These are phyloP conservation scores for Saccharata proteae DNA, from an alignment of 2,329 filamentous ascomycete species.

Conservation along the genomic window DNA sequence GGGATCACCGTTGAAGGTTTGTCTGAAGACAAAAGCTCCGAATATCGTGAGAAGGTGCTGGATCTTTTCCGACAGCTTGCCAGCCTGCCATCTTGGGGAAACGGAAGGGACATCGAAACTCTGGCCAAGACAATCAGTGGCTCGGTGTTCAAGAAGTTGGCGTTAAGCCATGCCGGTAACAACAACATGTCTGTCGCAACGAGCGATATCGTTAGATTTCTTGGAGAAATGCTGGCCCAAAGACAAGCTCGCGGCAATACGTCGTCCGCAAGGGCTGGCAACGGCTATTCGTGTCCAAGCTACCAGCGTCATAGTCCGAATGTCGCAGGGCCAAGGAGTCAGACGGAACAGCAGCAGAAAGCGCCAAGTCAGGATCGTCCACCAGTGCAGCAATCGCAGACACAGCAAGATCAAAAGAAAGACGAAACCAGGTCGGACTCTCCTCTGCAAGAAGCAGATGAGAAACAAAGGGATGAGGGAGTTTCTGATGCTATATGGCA, in stretches of 20 bases:
- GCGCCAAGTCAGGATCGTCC: slow-evolving; percentile 9
- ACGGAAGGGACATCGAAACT: slow-evolving; percentile 48
- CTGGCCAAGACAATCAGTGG: slow-evolving; percentile 41
- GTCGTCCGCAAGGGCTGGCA: too few relatives aligned
- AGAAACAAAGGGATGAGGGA: slow-evolving; percentile 5
- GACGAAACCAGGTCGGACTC: slow-evolving; percentile 1
- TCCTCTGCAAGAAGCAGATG: neutral
- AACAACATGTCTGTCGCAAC: too few relatives aligned
- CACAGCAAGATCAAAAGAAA: too few relatives aligned
- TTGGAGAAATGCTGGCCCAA: too few relatives aligned
- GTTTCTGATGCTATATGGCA: slow-evolving; percentile 1
- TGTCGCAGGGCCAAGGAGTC: too few relatives aligned
- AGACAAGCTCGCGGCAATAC: too few relatives aligned
- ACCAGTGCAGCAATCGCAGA: neutral
- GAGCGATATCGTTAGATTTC: too few relatives aligned
- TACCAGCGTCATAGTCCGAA: too few relatives aligned
- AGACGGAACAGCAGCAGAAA: neutral
- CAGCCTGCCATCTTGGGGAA: slow-evolving; percentile 44
- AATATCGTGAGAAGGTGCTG: slow-evolving; percentile 13
- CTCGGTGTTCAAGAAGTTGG: slow-evolving; percentile 8
- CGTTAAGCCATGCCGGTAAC: too few relatives aligned
- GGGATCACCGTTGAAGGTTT: slow-evolving; percentile 11
- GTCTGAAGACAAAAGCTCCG: too few relatives aligned
- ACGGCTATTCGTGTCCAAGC: too few relatives aligned
- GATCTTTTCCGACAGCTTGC: slow-evolving; percentile 31